phyloP scores from a whole-genome alignment of 2,329 filamentous ascomycete species.

The Nemania serpens region DNA sequence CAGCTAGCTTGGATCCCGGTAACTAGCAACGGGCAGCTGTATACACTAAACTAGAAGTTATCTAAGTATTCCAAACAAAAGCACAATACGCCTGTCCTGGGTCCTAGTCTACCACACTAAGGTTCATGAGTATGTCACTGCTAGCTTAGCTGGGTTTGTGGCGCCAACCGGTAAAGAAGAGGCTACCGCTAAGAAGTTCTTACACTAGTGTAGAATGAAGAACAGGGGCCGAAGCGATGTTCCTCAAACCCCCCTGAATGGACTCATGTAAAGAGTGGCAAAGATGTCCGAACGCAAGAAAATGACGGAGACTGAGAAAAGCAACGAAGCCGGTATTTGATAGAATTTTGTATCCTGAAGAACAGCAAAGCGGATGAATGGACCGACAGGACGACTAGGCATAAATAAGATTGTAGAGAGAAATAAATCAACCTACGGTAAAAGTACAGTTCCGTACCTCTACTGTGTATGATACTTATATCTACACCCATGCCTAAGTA shows the following conservation, averaged over 20 bases:
- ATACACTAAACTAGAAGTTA: too few relatives aligned
- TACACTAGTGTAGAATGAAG: slow-evolving; percentile 2
- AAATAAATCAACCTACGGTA: too few relatives aligned
- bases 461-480: too few relatives aligned
- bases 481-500: too few relatives aligned
- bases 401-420: slow-evolving; percentile 5
- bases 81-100: slow-evolving; percentile 19
- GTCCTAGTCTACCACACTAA: neutral
- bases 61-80: slow-evolving; percentile 2
- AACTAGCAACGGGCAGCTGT: neutral
- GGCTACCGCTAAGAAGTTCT: slow-evolving; percentile 7
- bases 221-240: slow-evolving; percentile 10
- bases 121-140: neutral
- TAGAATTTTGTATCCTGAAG: neutral
- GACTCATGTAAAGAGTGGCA: slow-evolving; percentile 5
- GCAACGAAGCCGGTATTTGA: neutral
- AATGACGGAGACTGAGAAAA: slow-evolving; percentile 14
- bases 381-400: neutral
- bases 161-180: slow-evolving; percentile 21
- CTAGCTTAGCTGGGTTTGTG: slow-evolving; percentile 1
- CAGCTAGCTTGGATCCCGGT: neutral
- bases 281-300: slow-evolving; percentile 4
- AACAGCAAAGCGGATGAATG: neutral
- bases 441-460: too few relatives aligned
- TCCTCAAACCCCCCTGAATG: slow-evolving; percentile 9